Base-by-base conservation (phyloP, 345 rosid genomes). In the Isatis tinctoria region DNA sequence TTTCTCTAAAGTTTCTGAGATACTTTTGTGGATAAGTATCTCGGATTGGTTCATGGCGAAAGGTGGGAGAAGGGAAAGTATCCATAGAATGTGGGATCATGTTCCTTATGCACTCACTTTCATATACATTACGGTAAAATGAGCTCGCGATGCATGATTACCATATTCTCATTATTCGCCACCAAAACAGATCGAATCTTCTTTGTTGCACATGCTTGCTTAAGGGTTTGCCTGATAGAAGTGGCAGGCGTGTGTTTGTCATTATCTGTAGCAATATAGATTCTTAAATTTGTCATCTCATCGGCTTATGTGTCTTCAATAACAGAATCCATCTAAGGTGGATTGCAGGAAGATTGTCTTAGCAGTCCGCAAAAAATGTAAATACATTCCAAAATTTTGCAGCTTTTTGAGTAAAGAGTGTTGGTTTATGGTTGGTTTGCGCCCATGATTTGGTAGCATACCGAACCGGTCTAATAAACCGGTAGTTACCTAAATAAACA, bases 181-280 rank as follows among this genome's bases (percentile, higher is more conserved):
- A 92, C 99, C 24, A 95, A 95, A 79, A 95, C 97, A n/a, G n/a
- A n/a, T n/a, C n/a, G 97, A 95, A 82, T 97, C 99, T 75, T 95
- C 99, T 65, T 72, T 95, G 72, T 81, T 95, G 80, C 97, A 97
- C 28, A 92, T n/a, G n/a, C n/a, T n/a, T 95, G 99, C 97, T 95
- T 49, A 95, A 95, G 84, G 99, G 99, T 71, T 95, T 97, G 8
- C 99, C 99, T 1, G 93, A 90, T 60, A 85, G 73, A 85, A 96
- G 96, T 57, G 98, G 97, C 83, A 88, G 97, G 9, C 13, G 63
- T 32, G 37, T 13, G 7, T 22, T 20, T 60, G 37, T 36, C 27
- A 24, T 35, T 17, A 24, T 24, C 70, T 35, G 12, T 60, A 17
- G 36, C 4, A 52, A 6, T 20, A 8, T 39, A 7, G 56, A 1